These are phyloP conservation scores for Ophiostoma fasciatum DNA, from an alignment of 2,329 filamentous ascomycete genomes.

Conservation along the genomic window DNA sequence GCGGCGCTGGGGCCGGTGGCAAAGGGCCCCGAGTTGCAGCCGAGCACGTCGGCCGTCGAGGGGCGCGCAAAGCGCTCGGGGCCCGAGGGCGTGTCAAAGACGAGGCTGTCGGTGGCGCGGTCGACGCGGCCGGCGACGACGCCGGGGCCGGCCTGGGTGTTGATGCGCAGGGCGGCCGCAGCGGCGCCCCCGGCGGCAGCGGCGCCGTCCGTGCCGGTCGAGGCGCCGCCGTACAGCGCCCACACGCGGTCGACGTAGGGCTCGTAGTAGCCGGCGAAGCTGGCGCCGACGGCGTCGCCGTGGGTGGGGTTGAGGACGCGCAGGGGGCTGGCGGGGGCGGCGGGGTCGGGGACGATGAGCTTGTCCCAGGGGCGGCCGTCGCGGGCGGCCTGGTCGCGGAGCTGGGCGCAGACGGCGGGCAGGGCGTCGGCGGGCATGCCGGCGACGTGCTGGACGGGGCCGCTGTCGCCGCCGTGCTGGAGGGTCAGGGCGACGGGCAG, in stretches of 20 bases:
- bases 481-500: slow-evolving; percentile 39
- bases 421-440: slow-evolving; percentile 46
- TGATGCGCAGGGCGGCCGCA: slow-evolving; percentile 32
- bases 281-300: slow-evolving; percentile 25
- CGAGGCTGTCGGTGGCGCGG: slow-evolving; percentile 15
- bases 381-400: slow-evolving; percentile 36
- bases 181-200: neutral
- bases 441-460: slow-evolving; percentile 30
- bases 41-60: slow-evolving; percentile 47
- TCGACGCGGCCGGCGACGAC: slow-evolving; percentile 34
- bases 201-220: no score
- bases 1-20: slow-evolving; percentile 23
- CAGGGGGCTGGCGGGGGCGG: slow-evolving; percentile 17
- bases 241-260: slow-evolving; percentile 28
- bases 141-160: slow-evolving; percentile 49
- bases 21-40: slow-evolving; percentile 50
- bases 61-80: slow-evolving; percentile 37
- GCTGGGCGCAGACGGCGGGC: slow-evolving; percentile 33
- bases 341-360: slow-evolving; percentile 26
- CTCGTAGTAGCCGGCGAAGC: slow-evolving; percentile 29
- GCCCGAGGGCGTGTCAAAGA: slow-evolving; percentile 13
- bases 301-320: slow-evolving; percentile 31
- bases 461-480: slow-evolving; percentile 24
- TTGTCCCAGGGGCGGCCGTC: slow-evolving; percentile 49
- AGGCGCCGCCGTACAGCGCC: slow-evolving; percentile 19